A percentile compares a stretch with the other conserved stretches of the same genome.
phyloP scores from a whole-genome alignment of 371 early-diverging fungal species.

The Globomyces sp. region DNA sequence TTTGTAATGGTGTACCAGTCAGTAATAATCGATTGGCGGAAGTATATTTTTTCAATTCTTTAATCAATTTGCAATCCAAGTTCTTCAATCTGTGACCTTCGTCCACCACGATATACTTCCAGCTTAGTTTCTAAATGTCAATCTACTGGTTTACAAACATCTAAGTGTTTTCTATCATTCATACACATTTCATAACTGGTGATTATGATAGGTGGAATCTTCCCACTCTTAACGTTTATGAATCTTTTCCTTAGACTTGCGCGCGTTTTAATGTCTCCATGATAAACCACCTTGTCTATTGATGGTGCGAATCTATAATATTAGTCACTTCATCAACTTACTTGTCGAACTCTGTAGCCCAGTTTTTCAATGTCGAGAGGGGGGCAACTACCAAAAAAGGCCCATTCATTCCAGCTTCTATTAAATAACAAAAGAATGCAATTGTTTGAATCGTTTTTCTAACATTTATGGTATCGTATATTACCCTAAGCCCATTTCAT shows the following conservation, averaged over 20 bases:
- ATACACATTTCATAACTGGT: constrained; percentile 93
- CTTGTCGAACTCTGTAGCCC: constrained; percentile 89
- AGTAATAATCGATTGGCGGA: constrained; percentile 88
- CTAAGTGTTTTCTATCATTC: constrained; percentile 63
- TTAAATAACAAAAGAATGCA: constrained; percentile 81
- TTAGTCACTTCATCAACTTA: too few relatives aligned
- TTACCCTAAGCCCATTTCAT: constrained; percentile 98
- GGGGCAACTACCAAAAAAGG: constrained; percentile 97
- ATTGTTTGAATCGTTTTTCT: constrained; percentile 97
- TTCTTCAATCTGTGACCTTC: constrained; percentile 99
- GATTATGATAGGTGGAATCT: constrained; percentile 73
- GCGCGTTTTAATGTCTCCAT: constrained; percentile 81
- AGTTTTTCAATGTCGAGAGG: constrained; percentile 94
- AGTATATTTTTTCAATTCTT: constrained; percentile 73
- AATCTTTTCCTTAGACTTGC: constrained; percentile 71
- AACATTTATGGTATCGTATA: constrained; percentile 54
- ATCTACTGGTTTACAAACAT: constrained; percentile 28
- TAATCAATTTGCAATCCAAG: constrained; percentile 78
- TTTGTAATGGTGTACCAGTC: constrained; percentile 97
- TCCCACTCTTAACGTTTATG: constrained; percentile 53
- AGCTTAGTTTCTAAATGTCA: constrained; percentile 68
- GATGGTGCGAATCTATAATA: constrained; percentile 71
- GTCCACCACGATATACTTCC: constrained; percentile 96
- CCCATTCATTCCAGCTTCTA: constrained; percentile 81
- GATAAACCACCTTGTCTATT: constrained; percentile 89